Conservation (phyloP, 2,329 filamentous ascomycete genomes). For the Huntiella bhutanensis region DNA sequence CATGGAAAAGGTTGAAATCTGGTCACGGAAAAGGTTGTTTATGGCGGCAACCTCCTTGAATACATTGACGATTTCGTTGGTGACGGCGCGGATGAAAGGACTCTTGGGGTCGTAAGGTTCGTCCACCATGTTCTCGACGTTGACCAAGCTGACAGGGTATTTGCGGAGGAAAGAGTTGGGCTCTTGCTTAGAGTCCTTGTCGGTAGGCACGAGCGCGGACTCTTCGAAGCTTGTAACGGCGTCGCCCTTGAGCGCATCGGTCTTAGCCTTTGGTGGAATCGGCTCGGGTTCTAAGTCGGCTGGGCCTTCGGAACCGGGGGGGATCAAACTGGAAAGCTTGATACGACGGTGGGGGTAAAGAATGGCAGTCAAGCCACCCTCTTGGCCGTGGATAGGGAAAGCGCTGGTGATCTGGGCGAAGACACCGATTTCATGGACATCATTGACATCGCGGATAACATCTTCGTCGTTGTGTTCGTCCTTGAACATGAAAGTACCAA, state of each 20-base stretch:
- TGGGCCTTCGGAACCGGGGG: conserved; percentile 34
- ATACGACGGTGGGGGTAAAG: conserved; percentile 92
- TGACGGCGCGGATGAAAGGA: conserved; percentile 72
- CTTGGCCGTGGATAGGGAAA: conserved; percentile 76
- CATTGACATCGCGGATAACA: conserved; percentile 71
- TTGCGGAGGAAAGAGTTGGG: conserved; percentile 81
- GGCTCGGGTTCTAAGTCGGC: conserved; percentile 36
- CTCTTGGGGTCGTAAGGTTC: conserved; percentile 82
- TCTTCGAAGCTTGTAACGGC: conserved; percentile 97
- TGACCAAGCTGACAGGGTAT: conserved; percentile 82
- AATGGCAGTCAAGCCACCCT: conserved; percentile 73
- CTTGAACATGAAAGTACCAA: conserved; percentile 92
- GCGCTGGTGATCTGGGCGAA: conserved; percentile 96
- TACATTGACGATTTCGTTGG: conserved; percentile 95
- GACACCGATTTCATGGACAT: conserved; percentile 89
- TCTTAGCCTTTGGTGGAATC: conserved; percentile 35
- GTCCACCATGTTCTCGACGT: conserved; percentile 82
- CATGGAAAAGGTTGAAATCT: conserved; percentile 93
- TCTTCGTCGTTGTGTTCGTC: conserved; percentile 89
- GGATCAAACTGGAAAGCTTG: conserved; percentile 65
- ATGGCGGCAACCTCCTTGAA: conserved; percentile 93
- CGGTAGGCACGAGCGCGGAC: conserved; percentile 38
- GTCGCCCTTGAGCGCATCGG: conserved; percentile 67
- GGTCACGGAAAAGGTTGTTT: conserved; percentile 89
- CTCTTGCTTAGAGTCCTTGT: conserved; percentile 45